phyloP scores from a whole-genome alignment of 2,329 filamentous ascomycete species.

The Fusarium domesticum region DNA sequence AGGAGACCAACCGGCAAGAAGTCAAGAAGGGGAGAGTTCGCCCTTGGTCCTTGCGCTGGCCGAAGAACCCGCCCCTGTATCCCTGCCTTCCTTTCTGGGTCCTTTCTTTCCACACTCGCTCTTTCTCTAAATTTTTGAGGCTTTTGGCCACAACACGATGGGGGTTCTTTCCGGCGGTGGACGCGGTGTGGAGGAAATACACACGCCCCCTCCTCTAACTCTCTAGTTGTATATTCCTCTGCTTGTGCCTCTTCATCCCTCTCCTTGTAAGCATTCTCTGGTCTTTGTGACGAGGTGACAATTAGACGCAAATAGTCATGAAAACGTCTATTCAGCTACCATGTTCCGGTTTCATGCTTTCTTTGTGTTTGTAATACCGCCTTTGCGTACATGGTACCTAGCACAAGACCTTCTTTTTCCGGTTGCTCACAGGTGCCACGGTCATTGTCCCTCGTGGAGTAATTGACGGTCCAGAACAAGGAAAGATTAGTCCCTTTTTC shows the following conservation, averaged over 20 bases:
- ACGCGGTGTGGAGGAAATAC: constrained; percentile 27
- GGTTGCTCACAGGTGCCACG: not conserved
- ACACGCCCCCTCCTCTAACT: too few species aligned
- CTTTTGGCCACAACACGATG: too few species aligned
- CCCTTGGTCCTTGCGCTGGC: constrained; percentile 19
- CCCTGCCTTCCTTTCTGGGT: too few species aligned
- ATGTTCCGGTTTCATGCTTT: not conserved
- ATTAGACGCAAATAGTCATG: not conserved
- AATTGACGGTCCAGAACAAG: not conserved
- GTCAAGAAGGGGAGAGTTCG: not conserved
- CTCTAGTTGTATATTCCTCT: too few species aligned
- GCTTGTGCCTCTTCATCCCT: too few species aligned
- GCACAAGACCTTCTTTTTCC: not conserved
- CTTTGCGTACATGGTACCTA: not conserved
- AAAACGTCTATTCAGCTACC: not conserved
- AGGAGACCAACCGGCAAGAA: too few species aligned
- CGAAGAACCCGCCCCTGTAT: constrained; percentile 13
- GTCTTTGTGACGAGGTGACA: not conserved
- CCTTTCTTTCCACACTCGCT: not conserved
- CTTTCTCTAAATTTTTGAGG: not conserved
- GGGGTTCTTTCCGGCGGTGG: too few species aligned
- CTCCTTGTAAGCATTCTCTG: not conserved
- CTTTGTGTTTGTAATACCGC: not conserved
- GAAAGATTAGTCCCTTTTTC: too few species aligned
- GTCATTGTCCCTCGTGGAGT: not conserved